phyloP scores from a whole-genome alignment of 1,284 basidiomycete genomes.

The Mycosarcoma mackinlayi region DNA sequence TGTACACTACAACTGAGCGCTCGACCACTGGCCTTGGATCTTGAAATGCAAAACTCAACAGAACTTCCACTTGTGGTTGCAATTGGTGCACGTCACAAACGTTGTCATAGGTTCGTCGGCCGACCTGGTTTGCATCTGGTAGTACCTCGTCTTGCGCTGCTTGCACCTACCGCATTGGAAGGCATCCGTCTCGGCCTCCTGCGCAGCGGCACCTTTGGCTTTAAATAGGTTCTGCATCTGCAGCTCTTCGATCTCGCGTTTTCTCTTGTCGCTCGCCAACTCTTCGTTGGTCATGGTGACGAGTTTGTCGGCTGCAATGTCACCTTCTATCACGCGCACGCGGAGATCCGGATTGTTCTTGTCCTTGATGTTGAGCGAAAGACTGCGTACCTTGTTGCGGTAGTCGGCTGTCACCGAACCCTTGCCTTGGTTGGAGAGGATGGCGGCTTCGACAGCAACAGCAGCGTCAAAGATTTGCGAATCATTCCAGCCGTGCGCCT shows the following conservation, averaged over 20 bases:
- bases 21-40: no score
- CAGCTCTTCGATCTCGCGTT: constrained; percentile 80
- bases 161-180: constrained; percentile 94
- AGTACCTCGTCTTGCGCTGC: constrained; percentile 65
- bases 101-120: constrained; percentile 68
- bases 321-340: constrained; percentile 84
- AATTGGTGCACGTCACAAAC: constrained; percentile 65
- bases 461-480: constrained; percentile 69
- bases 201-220: constrained; percentile 85
- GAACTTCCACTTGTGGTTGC: constrained; percentile 67
- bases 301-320: constrained; percentile 78
- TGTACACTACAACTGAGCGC: no score
- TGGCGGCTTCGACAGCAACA: constrained; percentile 70
- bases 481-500: constrained; percentile 30
- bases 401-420: constrained; percentile 70
- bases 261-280: constrained; percentile 92
- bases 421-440: constrained; percentile 57
- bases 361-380: constrained; percentile 93
- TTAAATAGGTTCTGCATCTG: constrained; percentile 81
- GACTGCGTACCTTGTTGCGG: constrained; percentile 84
- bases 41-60: no score
- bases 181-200: constrained; percentile 89
- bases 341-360: constrained; percentile 90
- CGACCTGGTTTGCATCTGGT: constrained; percentile 67
- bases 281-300: constrained; percentile 87